phyloP scores from a whole-genome alignment of 2,329 filamentous ascomycete genomes.

The Ophiostoma himal-ulmi region DNA sequence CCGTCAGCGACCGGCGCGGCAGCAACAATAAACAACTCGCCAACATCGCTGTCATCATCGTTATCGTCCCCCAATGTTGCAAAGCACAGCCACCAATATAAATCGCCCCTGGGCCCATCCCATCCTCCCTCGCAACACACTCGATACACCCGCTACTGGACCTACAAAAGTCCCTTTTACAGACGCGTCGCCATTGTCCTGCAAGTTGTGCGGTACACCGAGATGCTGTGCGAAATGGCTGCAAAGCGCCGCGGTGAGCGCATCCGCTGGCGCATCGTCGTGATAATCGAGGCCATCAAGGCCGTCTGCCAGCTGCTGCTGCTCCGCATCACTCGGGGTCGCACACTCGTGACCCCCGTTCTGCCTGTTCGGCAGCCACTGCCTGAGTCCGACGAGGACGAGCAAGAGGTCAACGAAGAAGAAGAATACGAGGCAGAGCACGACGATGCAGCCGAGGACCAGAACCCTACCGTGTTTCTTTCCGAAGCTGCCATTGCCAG shows the following conservation, averaged over 20 bases:
- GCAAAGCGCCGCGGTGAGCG: conserved; percentile 80
- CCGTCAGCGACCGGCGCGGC: background rate
- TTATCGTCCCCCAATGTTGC: background rate
- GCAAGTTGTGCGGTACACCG: conserved; percentile 89
- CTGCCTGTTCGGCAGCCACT: conserved; percentile 81
- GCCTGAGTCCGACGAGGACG: conserved; percentile 53
- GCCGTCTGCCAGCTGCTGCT: conserved; percentile 76
- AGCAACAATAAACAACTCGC: background rate
- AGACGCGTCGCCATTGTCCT: conserved; percentile 73
- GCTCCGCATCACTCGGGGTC: conserved; percentile 72
- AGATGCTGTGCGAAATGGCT: conserved; percentile 95
- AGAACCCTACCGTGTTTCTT: conserved; percentile 21
- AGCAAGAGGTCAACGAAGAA: conserved; percentile 42
- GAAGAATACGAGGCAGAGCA: conserved; percentile 39
- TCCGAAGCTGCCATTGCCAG: conserved; percentile 25
- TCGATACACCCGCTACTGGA: conserved; percentile 64
- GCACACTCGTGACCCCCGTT: conserved; percentile 75
- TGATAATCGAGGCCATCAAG: conserved; percentile 79
- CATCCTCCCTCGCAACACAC: conserved; percentile 42
- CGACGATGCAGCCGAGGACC: conserved; percentile 48
- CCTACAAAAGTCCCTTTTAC: conserved; percentile 61
- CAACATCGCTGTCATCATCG: background rate
- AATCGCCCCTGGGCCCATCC: conserved; percentile 34
- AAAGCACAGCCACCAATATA: conserved; percentile 39
- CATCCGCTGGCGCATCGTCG: conserved; percentile 77